These are phyloP conservation scores for Sporisorium sorghi DNA, from an alignment of 1,284 basidiomycete species.

Conservation along the genomic window DNA sequence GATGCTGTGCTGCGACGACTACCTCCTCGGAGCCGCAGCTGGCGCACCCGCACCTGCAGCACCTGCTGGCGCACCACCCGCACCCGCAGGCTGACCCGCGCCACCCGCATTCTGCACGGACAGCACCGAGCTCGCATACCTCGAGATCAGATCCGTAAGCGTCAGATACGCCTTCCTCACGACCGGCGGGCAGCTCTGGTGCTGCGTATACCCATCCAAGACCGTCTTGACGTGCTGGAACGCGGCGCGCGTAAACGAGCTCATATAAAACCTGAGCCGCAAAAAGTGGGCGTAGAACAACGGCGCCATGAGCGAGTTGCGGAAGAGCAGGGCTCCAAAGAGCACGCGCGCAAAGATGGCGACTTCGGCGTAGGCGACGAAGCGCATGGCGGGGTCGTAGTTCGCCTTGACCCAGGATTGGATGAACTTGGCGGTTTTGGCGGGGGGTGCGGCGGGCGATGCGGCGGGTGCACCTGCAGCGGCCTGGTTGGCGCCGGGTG, in stretches of 20 bases:
- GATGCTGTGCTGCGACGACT: too few relatives aligned
- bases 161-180: constrained; percentile 66
- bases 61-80: constrained; percentile 4
- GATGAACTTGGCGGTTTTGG: constrained; percentile 63
- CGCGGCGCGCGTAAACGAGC: constrained; percentile 65
- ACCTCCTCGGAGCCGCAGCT: constrained; percentile 21
- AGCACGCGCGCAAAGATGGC: constrained; percentile 67
- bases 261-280: constrained; percentile 68
- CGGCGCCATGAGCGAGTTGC: constrained; percentile 65
- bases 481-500: constrained; percentile 33
- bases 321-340: constrained; percentile 65
- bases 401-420: constrained; percentile 69
- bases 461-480: constrained; percentile 34
- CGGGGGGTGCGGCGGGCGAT: constrained; percentile 43
- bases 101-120: constrained; percentile 47
- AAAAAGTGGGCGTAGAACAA: constrained; percentile 68
- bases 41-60: constrained; percentile 7
- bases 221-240: constrained; percentile 64
- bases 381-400: constrained; percentile 69
- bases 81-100: constrained; percentile 8
- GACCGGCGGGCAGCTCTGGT: constrained; percentile 61
- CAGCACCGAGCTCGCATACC: constrained; percentile 67
- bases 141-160: constrained; percentile 62
- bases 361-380: constrained; percentile 68
- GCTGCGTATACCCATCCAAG: constrained; percentile 59